Percentiles rank a stretch among this genome's conserved stretches.
Evolutionary conservation across 139 green algal species (phyloP).

Genomic region (Tetraselmis striata): DNA sequence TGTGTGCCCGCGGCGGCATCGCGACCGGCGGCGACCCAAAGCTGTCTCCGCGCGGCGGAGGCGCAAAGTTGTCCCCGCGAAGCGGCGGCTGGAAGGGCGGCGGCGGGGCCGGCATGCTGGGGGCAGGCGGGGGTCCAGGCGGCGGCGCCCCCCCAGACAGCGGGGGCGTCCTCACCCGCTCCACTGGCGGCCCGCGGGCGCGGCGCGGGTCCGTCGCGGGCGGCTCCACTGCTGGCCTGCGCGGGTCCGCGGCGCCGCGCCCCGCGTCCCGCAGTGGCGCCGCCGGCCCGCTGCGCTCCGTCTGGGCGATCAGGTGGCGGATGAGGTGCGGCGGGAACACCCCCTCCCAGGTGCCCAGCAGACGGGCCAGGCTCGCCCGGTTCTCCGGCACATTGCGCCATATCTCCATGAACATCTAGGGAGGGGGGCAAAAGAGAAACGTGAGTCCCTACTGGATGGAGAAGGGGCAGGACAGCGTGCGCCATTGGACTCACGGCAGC

Average conservation of each 20-base stretch:
- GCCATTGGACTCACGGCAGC: too few species aligned
- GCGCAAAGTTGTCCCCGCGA: too few species aligned
- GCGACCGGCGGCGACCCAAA: too few species aligned
- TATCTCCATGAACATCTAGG: constrained; percentile 43
- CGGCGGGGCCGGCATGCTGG: too few species aligned
- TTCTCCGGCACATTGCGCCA: constrained; percentile 33
- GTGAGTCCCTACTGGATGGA: too few species aligned
- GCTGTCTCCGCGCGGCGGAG: too few species aligned
- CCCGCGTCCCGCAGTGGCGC: background rate
- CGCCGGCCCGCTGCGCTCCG: background rate
- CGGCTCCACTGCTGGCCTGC: background rate
- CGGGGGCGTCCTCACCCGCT: background rate
- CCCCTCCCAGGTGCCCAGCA: constrained; percentile 49
- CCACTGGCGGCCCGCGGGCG: background rate
- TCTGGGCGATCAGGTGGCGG: constrained; percentile 21
- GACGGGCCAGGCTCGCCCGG: constrained; percentile 33
- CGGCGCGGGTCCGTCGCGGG: background rate
- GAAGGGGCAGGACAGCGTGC: too few species aligned
- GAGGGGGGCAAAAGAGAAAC: too few species aligned
- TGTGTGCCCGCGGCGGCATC: too few species aligned
- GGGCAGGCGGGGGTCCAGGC: too few species aligned
- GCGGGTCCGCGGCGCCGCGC: background rate
- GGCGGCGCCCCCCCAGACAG: background rate
- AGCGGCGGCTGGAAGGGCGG: too few species aligned
- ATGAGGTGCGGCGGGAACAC: constrained; percentile 42